These are phyloP conservation scores for Drosera capensis DNA, from an alignment of 148 eudicot species.

Conservation along the genomic window DNA sequence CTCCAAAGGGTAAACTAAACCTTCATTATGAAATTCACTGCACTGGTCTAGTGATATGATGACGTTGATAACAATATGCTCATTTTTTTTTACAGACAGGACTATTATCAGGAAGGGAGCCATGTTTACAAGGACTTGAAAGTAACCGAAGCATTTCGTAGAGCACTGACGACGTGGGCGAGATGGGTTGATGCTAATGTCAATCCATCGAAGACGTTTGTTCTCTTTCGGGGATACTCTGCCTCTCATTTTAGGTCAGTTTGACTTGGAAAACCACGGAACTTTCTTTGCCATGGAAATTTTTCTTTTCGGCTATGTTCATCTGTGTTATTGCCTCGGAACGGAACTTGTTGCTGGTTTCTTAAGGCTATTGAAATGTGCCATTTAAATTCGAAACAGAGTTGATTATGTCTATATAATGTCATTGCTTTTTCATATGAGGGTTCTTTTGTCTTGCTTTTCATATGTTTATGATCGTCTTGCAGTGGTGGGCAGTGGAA, in stretches of 20 bases:
- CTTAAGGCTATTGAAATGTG: too few species aligned
- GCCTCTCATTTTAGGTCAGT: slow-evolving; percentile 58
- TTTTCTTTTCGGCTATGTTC: not conserved
- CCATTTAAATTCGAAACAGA: too few species aligned
- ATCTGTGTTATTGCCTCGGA: not conserved
- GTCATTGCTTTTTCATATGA: not conserved
- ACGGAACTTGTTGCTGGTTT: too few species aligned
- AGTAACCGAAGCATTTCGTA: slow-evolving; percentile 41
- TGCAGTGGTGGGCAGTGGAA: slow-evolving; percentile 61
- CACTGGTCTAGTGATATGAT: not conserved
- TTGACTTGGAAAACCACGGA: not conserved
- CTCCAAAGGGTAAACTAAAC: slow-evolving; percentile 56
- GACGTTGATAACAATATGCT: not conserved
- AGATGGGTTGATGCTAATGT: slow-evolving; percentile 59
- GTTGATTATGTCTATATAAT: too few species aligned
- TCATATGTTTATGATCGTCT: not conserved
- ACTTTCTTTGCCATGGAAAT: not conserved
- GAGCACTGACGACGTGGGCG: slow-evolving; percentile 66
- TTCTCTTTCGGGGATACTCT: slow-evolving; percentile 61
- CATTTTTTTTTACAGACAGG: slow-evolving; percentile 30
- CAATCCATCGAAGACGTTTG: slow-evolving; percentile 35
- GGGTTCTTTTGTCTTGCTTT: not conserved
- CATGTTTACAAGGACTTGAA: slow-evolving; percentile 41
- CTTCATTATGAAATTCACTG: not conserved
- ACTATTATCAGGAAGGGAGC: slow-evolving; percentile 70